Base-by-base conservation (phyloP, 306 rosid genomes). In the Begonia peltatifolia region DNA sequence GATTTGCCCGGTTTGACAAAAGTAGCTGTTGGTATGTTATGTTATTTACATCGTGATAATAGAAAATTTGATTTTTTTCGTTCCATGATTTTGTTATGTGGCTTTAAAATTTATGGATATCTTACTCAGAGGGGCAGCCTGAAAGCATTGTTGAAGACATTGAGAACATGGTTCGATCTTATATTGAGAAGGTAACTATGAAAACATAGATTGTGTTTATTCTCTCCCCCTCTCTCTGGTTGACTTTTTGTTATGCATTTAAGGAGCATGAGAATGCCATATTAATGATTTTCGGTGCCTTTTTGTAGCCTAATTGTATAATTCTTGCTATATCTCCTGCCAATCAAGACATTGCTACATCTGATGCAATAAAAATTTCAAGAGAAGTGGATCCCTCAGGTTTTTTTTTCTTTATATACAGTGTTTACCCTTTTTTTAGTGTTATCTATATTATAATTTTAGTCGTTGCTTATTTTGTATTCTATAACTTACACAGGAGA, bases 1-100 rank as follows among this genome's bases (percentile, higher is more conserved):
- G 97, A 89, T 76, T 77, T 89, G 41, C 97, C 97, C 41, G 97
- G 97, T 65, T 80, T 89, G 75, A 89, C 97, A 14, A 89, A 89
- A 69, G 97, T 89, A 63, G 97, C 97, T 38, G 42, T 89, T 70
- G 97, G 97, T 89, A 82, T 52, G 82, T 71, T 58, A 20, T 30
- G 38, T 30, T 3, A 30, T 30, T 30, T 30, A 4, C 6, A 4
- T 20, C 4, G 23, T 20, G 23, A 20, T 20, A 20, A 20, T 20
- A 20, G 23, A 20, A 20, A 20, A 20, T 30, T 30, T 30, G 38
- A 30, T 30, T 30, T 4, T 30, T 5, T 30, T 7, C 38, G 0
- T 4, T 6, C 5, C 9, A 30, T 30, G 38, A 30, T 30, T 30
- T 30, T 7, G 38, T 7, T 30, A 20, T 1, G 3, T 1, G 6